phyloP scores from a whole-genome alignment of 768 basidiomycete genomes.

The Macrolepiota albuminosa region DNA sequence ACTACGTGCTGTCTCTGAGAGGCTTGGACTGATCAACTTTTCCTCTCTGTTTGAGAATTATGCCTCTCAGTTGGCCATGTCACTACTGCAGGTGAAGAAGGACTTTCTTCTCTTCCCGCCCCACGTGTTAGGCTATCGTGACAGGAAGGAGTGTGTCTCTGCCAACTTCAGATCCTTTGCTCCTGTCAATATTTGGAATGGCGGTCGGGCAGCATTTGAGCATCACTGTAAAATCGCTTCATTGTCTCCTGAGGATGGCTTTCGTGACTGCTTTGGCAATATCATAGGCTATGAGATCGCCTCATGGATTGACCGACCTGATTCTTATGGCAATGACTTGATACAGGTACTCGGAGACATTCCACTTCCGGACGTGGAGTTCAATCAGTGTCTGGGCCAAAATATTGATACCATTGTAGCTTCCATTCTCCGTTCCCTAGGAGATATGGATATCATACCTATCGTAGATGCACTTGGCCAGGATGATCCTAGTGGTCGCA shows the following conservation, averaged over 20 bases:
- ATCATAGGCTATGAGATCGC: constrained; percentile 61
- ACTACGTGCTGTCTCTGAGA: constrained; percentile 54
- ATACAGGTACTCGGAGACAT: constrained; percentile 30
- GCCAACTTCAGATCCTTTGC: constrained; percentile 65
- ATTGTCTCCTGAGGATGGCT: constrained; percentile 43
- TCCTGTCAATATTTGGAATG: constrained; percentile 56
- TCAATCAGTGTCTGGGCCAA: constrained; percentile 31
- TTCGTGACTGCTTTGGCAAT: constrained; percentile 62
- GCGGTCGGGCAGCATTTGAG: constrained; percentile 41
- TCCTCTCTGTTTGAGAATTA: constrained; percentile 74
- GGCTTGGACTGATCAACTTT: constrained; percentile 60
- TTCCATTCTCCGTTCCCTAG: constrained; percentile 56
- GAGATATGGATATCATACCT: constrained; percentile 51
- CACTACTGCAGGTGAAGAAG: constrained; percentile 45
- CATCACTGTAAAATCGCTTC: constrained; percentile 60
- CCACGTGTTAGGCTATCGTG: constrained; percentile 69
- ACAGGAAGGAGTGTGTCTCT: constrained; percentile 60
- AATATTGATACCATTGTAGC: constrained; percentile 55
- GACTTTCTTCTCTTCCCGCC: constrained; percentile 66
- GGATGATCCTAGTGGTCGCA: constrained; percentile 28
- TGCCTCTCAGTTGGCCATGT: constrained; percentile 68
- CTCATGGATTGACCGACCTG: constrained; percentile 33
- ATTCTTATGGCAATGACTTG: constrained; percentile 22
- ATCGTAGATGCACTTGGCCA: constrained; percentile 43
- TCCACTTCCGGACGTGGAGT: constrained; percentile 26